Conservation (phyloP, 2,329 filamentous ascomycete species). For the Xylariaceae sp. region DNA sequence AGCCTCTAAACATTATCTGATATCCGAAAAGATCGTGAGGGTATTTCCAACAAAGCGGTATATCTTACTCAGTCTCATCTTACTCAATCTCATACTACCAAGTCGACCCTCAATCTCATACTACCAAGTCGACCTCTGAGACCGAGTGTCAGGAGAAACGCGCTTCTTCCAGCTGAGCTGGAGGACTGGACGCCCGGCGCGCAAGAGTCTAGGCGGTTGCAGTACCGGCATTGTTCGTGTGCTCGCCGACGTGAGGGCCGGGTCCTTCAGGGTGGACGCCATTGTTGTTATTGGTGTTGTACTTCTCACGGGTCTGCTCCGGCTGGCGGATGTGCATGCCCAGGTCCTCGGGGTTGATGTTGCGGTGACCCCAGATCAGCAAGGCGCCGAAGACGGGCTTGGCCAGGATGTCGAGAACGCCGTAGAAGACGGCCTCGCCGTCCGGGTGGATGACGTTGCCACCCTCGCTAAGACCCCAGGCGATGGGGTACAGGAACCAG, state of each 20-base stretch:
- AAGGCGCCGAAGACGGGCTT: constrained; percentile 57
- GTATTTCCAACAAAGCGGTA: too few relatives aligned
- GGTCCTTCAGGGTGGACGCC: constrained; percentile 13
- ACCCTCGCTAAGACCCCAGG: constrained; percentile 56
- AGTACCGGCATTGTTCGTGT: too few relatives aligned
- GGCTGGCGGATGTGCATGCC: constrained; percentile 37
- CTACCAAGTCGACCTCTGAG: too few relatives aligned
- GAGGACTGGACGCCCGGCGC: too few relatives aligned
- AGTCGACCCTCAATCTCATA: too few relatives aligned
- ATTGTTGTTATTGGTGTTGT: constrained; percentile 2
- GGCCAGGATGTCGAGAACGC: constrained; percentile 55
- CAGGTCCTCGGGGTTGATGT: constrained; percentile 49
- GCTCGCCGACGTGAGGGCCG: constrained; percentile 10
- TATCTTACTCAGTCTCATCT: too few relatives aligned
- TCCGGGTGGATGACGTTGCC: constrained; percentile 60
- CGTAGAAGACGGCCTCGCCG: constrained; percentile 62
- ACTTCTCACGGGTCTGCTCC: constrained; percentile 15
- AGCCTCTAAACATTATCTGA: too few relatives aligned
- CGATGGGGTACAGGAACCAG: constrained; percentile 59
- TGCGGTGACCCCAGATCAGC: constrained; percentile 55
- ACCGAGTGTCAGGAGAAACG: too few relatives aligned
- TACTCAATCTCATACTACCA: too few relatives aligned
- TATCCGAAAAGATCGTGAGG: too few relatives aligned
- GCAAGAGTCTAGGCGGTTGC: too few relatives aligned
- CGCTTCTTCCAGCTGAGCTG: too few relatives aligned